These are phyloP conservation scores for Syzygium aromaticum DNA, from an alignment of 345 rosid species.

Conservation along the genomic window DNA sequence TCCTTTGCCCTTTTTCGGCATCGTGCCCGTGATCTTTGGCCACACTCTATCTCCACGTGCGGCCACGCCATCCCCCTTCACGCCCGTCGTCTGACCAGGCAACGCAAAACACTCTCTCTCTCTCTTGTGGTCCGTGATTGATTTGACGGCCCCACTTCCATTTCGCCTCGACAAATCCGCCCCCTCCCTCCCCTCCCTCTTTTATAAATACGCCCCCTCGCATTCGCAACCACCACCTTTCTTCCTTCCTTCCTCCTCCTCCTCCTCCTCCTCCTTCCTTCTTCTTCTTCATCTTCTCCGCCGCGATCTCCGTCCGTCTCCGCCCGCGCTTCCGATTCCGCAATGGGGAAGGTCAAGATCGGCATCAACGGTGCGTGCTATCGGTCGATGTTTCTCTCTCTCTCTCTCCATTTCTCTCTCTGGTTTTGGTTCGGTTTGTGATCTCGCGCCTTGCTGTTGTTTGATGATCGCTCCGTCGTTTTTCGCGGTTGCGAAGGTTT, in stretches of 20 bases:
- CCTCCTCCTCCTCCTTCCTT: too few species aligned
- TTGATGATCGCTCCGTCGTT: background rate
- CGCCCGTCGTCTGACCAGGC: background rate
- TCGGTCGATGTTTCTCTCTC: too few species aligned
- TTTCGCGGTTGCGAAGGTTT: conserved; percentile 26
- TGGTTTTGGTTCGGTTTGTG: background rate
- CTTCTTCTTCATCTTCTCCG: too few species aligned
- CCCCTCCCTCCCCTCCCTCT: background rate
- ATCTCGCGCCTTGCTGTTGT: background rate
- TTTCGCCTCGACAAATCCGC: conserved; percentile 3
- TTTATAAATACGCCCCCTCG: too few species aligned
- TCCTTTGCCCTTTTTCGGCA: too few species aligned
- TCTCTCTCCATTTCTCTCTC: background rate
- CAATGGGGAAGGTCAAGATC: conserved; percentile 59
- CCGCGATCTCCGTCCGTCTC: background rate
- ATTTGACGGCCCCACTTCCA: background rate
- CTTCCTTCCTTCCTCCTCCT: too few species aligned
- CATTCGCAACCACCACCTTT: background rate
- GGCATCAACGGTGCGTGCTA: conserved; percentile 39
- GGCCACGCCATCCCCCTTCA: background rate
- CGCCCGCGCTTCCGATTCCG: background rate
- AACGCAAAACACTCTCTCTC: too few species aligned
- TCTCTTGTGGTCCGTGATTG: background rate
- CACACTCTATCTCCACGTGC: background rate
- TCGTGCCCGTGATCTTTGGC: background rate